phyloP scores from a whole-genome alignment of 106 monocot species.

The Platanthera guangdongensis region DNA sequence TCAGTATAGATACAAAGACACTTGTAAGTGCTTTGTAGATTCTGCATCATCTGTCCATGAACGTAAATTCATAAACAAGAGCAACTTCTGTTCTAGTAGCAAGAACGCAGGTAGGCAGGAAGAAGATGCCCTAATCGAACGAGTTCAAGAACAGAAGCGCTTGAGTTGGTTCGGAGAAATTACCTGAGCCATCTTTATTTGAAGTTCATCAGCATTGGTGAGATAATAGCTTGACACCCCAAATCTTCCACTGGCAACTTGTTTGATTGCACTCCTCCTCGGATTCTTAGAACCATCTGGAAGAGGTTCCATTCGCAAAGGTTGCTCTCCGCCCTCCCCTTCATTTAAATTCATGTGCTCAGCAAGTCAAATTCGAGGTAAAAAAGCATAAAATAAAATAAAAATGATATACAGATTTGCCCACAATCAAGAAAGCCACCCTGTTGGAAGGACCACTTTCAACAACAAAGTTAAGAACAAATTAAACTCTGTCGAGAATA shows the following conservation, averaged over 20 bases:
- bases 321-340: constrained; percentile 99
- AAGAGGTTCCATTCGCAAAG: constrained; percentile 82
- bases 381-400: not conserved
- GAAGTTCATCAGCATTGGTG: constrained; percentile 97
- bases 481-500: not conserved
- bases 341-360: constrained; percentile 3
- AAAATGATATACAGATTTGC: not conserved
- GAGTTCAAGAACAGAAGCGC: not conserved
- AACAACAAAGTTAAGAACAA: not conserved
- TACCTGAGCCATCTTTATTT: constrained; percentile 99
- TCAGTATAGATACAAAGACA: constrained; percentile 65
- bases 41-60: constrained; percentile 83
- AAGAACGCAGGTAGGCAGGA: constrained; percentile 29
- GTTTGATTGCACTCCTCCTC: constrained; percentile 93
- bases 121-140: constrained; percentile 11
- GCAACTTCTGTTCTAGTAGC: constrained; percentile 42
- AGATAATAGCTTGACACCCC: constrained; percentile 97
- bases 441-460: not conserved
- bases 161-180: constrained; percentile 2
- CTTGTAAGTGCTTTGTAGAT: constrained; percentile 53
- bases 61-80: constrained; percentile 81
- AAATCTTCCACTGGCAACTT: constrained; percentile 99
- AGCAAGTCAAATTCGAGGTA: not conserved
- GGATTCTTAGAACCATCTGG: constrained; percentile 84
- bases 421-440: not conserved